Percentiles rank a stretch among this genome's conserved stretches.
Conservation (phyloP, 257 asterid species). For the Rehmannia glutinosa region DNA sequence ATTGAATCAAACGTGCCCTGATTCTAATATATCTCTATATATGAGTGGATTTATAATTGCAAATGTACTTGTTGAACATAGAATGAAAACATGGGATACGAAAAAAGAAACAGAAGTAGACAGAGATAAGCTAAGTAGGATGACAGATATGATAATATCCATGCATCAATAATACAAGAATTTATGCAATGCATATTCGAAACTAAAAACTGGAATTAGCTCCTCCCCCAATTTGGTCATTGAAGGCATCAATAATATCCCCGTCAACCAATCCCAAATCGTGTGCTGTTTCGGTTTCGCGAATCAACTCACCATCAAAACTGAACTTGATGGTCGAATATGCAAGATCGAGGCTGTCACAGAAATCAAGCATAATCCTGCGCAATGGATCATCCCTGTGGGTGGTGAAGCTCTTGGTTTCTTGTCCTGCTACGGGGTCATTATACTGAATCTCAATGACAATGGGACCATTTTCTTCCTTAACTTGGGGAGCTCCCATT, state of each 20-base stretch:
- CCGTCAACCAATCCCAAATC: background rate
- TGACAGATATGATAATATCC: too few species aligned
- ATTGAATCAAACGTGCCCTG: too few species aligned
- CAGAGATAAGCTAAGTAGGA: too few species aligned
- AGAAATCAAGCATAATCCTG: constrained; percentile 1
- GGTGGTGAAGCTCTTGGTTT: background rate
- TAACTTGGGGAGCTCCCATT: background rate
- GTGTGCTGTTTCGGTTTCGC: background rate
- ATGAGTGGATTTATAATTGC: too few species aligned
- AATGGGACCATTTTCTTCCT: background rate
- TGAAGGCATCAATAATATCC: background rate
- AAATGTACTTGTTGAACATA: too few species aligned
- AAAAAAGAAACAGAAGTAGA: too few species aligned
- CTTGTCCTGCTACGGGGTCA: background rate
- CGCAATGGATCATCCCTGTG: background rate
- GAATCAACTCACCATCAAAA: background rate
- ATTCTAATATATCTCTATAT: too few species aligned
- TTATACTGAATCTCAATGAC: background rate
- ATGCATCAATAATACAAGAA: too few species aligned
- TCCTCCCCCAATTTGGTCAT: background rate
- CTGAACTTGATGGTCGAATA: background rate
- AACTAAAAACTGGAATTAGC: too few species aligned
- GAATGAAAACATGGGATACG: too few species aligned
- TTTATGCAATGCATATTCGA: too few species aligned
- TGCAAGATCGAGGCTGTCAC: background rate